These are phyloP conservation scores for Ogataea hybrid DNA, from an alignment of 1,139 yeast species.

Conservation along the genomic window DNA sequence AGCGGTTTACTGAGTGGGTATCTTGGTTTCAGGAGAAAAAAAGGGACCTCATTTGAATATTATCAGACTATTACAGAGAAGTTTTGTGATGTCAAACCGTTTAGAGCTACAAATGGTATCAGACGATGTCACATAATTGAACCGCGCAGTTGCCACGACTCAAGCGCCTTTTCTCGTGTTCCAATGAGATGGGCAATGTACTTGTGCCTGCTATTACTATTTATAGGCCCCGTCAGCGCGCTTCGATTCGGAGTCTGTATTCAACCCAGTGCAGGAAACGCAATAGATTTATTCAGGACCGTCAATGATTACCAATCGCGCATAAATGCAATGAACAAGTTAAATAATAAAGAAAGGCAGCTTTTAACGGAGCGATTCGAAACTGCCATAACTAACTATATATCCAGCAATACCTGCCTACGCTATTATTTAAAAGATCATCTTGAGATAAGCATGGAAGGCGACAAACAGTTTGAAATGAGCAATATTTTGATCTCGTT, in stretches of 20 bases:
- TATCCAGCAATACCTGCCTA: conserved; percentile 16
- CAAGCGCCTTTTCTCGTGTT: neutral
- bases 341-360: conserved; percentile 7
- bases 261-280: conserved; percentile 10
- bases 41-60: no score
- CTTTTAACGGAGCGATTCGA: conserved; percentile 10
- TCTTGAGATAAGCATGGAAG: conserved; percentile 6
- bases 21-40: no score
- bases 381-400: conserved; percentile 9
- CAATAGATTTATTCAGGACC: conserved; percentile 12
- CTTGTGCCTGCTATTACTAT: neutral
- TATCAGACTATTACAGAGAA: no score
- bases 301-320: conserved; percentile 13
- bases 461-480: neutral
- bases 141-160: neutral
- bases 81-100: no score
- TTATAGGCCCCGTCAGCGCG: conserved; percentile 8
- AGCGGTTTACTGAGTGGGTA: no score
- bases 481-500: conserved; percentile 21
- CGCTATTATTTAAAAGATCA: conserved; percentile 17
- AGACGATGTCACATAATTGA: no score
- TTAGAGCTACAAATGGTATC: no score
- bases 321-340: conserved; percentile 3
- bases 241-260: conserved; percentile 14
- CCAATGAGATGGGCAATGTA: neutral